Evolutionary conservation across 2,329 filamentous ascomycete species (phyloP).

Genomic region (Xylaria sp.): DNA sequence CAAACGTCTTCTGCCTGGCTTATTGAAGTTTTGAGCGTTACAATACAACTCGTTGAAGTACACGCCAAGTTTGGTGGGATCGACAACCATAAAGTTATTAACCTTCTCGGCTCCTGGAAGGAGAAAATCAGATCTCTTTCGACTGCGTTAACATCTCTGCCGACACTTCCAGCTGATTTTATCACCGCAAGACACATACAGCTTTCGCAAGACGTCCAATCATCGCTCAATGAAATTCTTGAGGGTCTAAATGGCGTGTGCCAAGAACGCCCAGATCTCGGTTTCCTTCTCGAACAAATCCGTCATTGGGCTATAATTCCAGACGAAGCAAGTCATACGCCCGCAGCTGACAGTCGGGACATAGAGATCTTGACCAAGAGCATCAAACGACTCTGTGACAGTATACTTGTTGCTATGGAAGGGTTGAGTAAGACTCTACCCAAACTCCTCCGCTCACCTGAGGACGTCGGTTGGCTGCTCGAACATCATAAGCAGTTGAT

Average conservation of each 20-base stretch:
- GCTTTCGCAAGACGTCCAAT: constrained; percentile 44
- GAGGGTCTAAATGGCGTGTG: constrained; percentile 51
- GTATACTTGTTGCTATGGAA: constrained; percentile 80
- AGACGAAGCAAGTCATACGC: constrained; percentile 33
- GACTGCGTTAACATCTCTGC: constrained; percentile 49
- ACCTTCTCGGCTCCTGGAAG: constrained; percentile 57
- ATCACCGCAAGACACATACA: constrained; percentile 46
- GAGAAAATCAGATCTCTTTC: constrained; percentile 53
- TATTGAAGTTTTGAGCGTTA: constrained; percentile 69
- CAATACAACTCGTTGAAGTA: constrained; percentile 64
- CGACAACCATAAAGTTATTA: constrained; percentile 52
- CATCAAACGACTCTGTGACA: constrained; percentile 71
- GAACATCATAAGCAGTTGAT: constrained; percentile 59
- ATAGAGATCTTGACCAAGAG: constrained; percentile 58
- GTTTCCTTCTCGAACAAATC: constrained; percentile 71
- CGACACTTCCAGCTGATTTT: constrained; percentile 58
- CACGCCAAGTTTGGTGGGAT: constrained; percentile 68
- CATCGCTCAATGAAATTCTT: constrained; percentile 47
- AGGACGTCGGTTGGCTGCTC: constrained; percentile 68
- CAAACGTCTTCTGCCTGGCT: constrained; percentile 61
- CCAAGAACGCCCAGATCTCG: constrained; percentile 61
- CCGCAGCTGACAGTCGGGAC: constrained; percentile 25
- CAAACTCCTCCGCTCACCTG: constrained; percentile 61
- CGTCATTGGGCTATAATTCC: constrained; percentile 63
- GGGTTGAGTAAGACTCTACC: constrained; percentile 64